Evolutionary conservation across 352 stramenopile species (phyloP).

Genomic region (Globisporangium barbulae): DNA sequence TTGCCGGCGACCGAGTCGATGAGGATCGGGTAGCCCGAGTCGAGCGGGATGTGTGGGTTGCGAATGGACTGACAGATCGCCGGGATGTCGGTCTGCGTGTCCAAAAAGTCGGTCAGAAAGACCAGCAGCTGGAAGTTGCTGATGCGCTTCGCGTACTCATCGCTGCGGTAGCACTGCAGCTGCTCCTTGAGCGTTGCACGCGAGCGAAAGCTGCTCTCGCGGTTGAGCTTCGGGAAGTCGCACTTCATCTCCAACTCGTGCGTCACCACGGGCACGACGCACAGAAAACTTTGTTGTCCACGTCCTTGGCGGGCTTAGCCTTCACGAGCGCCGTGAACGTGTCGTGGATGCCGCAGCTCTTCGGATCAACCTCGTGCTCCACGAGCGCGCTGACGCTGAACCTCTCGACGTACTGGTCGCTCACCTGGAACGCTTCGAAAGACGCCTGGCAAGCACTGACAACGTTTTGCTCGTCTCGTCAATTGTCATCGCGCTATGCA

Average conservation of each 20-base stretch:
- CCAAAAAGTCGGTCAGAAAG: slow-evolving; percentile 93
- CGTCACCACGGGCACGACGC: slow-evolving; percentile 93
- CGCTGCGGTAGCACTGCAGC: slow-evolving; percentile 64
- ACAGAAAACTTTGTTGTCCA: slow-evolving; percentile 99
- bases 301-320: slow-evolving; percentile 86
- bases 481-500: too few relatives aligned
- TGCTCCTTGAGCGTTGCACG: slow-evolving; percentile 92
- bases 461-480: too few relatives aligned
- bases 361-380: slow-evolving; percentile 87
- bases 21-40: slow-evolving; percentile 95
- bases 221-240: slow-evolving; percentile 94
- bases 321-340: slow-evolving; percentile 98
- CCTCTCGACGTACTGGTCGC: slow-evolving; percentile 97
- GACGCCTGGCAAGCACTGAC: slow-evolving; percentile 91
- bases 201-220: slow-evolving; percentile 76
- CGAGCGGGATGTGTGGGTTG: slow-evolving; percentile 85
- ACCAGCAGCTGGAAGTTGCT: slow-evolving; percentile 96
- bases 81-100: slow-evolving; percentile 89
- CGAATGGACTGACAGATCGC: slow-evolving; percentile 91
- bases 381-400: slow-evolving; percentile 92
- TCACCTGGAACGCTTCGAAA: slow-evolving; percentile 97
- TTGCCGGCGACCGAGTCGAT: slow-evolving; percentile 92
- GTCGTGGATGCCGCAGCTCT: slow-evolving; percentile 90
- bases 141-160: slow-evolving; percentile 88
- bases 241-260: slow-evolving; percentile 91